These are phyloP conservation scores for Xylaria venustula DNA, from an alignment of 495 filamentous ascomycete genomes.

Conservation along the genomic window DNA sequence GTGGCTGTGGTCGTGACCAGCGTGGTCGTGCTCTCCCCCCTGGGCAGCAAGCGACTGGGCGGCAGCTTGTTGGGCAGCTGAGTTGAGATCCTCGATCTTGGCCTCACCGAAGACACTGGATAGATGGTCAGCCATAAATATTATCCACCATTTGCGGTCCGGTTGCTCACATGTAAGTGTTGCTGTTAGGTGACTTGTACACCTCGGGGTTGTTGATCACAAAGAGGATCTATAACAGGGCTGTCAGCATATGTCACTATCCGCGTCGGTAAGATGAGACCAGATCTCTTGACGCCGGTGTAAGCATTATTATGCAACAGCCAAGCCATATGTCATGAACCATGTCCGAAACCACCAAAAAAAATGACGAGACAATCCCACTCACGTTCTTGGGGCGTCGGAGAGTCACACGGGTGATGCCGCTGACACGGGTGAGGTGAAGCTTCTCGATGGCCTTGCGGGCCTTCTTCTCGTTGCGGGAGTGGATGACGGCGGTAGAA, in stretches of 20 bases:
- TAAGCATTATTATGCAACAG: not conserved
- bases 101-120: conserved; percentile 97
- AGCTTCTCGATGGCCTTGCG: conserved; percentile 98
- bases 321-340: not conserved
- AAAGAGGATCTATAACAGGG: conserved; percentile 78
- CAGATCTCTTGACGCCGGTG: not conserved
- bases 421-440: conserved; percentile 90
- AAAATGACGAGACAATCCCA: conserved; percentile 20
- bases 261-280: not conserved
- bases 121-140: conserved; percentile 5
- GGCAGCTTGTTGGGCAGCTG: conserved; percentile 89
- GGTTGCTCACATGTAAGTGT: conserved; percentile 91
- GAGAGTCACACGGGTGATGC: conserved; percentile 97
- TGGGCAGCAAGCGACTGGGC: conserved; percentile 56
- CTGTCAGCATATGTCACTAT: not conserved
- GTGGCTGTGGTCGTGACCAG: conserved; percentile 65
- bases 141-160: not conserved
- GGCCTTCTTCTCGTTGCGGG: conserved; percentile 99
- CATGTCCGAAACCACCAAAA: too few species aligned
- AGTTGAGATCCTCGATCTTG: conserved; percentile 99
- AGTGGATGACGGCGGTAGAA: conserved; percentile 86
- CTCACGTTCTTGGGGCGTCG: conserved; percentile 97
- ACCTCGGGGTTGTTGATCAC: conserved; percentile 99
- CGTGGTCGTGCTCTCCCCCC: conserved; percentile 48
- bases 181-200: conserved; percentile 96